Evolutionary conservation across 2,329 filamentous ascomycete genomes (phyloP).

Genomic region (Shiraia sp.): DNA sequence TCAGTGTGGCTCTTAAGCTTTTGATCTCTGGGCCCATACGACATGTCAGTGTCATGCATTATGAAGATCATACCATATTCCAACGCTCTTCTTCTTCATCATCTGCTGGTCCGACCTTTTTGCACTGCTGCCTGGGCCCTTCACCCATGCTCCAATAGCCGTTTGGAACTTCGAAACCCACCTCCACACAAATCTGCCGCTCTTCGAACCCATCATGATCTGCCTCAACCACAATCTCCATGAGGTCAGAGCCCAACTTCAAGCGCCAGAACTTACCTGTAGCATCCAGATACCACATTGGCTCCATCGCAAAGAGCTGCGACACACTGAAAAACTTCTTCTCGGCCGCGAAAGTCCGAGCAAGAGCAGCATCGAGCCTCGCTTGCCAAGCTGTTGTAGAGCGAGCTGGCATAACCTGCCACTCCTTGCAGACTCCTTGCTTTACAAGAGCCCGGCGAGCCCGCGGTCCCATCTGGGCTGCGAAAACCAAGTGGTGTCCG

Average conservation of each 20-base stretch:
- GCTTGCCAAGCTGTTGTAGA: slow-evolving; percentile 7
- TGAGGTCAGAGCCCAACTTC: slow-evolving; percentile 13
- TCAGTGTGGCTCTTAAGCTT: no score
- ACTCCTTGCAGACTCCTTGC: slow-evolving; percentile 12
- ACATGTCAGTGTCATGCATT: no score
- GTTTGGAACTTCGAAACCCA: slow-evolving; percentile 7
- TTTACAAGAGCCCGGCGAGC: slow-evolving; percentile 7
- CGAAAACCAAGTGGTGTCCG: slow-evolving; percentile 11
- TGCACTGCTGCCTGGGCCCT: no score
- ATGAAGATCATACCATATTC: no score
- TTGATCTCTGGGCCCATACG: no score
- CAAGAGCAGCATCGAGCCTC: slow-evolving; percentile 6
- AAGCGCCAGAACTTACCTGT: slow-evolving; percentile 13
- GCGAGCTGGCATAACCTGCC: slow-evolving; percentile 1
- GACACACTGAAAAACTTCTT: neutral
- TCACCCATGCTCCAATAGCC: slow-evolving; percentile 1
- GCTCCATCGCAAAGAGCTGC: slow-evolving; percentile 10
- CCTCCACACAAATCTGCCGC: neutral
- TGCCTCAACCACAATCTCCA: slow-evolving; percentile 2
- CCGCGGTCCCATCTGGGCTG: slow-evolving; percentile 6
- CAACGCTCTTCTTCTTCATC: no score
- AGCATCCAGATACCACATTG: slow-evolving; percentile 9
- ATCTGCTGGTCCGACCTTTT: no score
- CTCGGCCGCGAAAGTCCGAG: neutral
- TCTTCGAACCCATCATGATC: slow-evolving; percentile 2